Evolutionary conservation across 345 rosid species (phyloP).

Genomic region (Lenwebbia sp.): DNA sequence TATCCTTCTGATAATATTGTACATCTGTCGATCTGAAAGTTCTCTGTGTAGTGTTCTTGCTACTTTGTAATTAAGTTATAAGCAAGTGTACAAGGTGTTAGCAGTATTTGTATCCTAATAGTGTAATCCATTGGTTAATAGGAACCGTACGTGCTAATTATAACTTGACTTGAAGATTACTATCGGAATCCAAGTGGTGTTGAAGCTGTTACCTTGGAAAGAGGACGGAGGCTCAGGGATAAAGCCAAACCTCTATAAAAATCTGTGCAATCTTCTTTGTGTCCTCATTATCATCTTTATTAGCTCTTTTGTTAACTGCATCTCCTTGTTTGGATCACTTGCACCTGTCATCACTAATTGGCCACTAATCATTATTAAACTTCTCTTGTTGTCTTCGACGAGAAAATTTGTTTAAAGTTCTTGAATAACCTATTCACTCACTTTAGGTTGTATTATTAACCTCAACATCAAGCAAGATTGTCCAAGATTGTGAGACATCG

Average conservation of each 20-base stretch:
- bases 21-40: not conserved
- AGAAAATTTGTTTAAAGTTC: too few relatives aligned
- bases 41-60: not conserved
- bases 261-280: not conserved
- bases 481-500: too few relatives aligned
- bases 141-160: not conserved
- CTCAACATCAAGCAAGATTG: too few relatives aligned
- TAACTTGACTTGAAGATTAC: not conserved
- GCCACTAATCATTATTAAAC: too few relatives aligned
- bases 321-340: too few relatives aligned
- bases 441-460: too few relatives aligned
- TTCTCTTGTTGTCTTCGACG: too few relatives aligned
- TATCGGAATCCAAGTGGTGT: fast-evolving
- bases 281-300: not conserved
- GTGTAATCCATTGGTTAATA: not conserved
- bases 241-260: not conserved
- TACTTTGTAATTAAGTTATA: not conserved
- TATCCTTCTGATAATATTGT: not conserved
- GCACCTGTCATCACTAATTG: too few relatives aligned
- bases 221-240: not conserved
- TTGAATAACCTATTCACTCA: too few relatives aligned
- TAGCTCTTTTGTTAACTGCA: not conserved
- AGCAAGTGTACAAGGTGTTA: not conserved
- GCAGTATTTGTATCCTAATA: not conserved
- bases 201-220: not conserved